phyloP scores from a whole-genome alignment of 164 flowering plant genomes.

The Aristolochia californica region DNA sequence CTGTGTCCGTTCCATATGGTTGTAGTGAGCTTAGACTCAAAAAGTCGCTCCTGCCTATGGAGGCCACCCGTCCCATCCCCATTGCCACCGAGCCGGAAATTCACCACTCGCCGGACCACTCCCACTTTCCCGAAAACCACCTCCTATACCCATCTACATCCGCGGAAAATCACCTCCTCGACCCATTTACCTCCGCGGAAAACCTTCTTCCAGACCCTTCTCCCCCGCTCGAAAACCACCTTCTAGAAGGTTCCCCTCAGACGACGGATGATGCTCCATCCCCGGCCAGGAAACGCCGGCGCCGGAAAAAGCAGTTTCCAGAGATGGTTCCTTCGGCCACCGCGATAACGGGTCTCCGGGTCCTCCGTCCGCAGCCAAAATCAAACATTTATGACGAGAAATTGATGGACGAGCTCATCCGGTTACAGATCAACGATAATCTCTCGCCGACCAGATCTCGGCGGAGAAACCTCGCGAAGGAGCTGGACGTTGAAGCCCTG shows the following conservation, averaged over 20 bases:
- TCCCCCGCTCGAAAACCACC: background rate
- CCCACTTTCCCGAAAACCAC: no score
- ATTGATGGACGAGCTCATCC: constrained; percentile 25
- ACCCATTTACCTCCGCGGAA: background rate
- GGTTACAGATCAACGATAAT: constrained; percentile 30
- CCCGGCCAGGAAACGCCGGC: constrained; percentile 40
- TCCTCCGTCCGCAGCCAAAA: constrained; percentile 32
- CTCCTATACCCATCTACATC: no score
- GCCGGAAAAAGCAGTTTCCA: constrained; percentile 61
- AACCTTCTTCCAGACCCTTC: background rate
- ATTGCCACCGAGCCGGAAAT: no score
- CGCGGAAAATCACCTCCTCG: background rate
- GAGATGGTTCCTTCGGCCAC: constrained; percentile 42
- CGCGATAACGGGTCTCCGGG: constrained; percentile 29
- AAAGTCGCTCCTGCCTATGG: no score
- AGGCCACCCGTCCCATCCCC: no score
- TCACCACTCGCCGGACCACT: no score
- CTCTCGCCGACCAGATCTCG: constrained; percentile 31
- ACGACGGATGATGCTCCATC: constrained; percentile 11
- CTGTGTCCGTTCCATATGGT: no score
- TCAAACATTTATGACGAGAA: constrained; percentile 27
- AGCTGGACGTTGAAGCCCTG: constrained; percentile 67
- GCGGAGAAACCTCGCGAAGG: constrained; percentile 51
- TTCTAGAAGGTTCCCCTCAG: background rate
- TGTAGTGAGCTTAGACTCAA: no score